These are phyloP conservation scores for Pontederia paniculata DNA, from an alignment of 176 grass and related monocot species.

Conservation along the genomic window DNA sequence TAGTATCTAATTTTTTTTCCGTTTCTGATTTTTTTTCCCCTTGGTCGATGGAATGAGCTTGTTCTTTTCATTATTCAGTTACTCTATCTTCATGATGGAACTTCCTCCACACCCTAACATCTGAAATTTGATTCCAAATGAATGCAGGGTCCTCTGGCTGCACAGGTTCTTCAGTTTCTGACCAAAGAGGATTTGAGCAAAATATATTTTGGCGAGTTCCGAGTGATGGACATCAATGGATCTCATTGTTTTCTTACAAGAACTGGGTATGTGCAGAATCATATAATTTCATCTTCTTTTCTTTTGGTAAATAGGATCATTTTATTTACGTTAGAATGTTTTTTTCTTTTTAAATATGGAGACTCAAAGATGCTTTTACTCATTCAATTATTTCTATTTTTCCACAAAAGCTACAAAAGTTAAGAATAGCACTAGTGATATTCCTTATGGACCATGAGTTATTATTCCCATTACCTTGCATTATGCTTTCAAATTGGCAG, in stretches of 20 bases:
- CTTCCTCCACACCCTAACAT: background rate
- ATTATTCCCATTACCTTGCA: too few relatives aligned
- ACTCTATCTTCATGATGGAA: background rate
- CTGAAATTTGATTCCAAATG: background rate
- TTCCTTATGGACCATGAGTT: too few relatives aligned
- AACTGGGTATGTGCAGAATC: conserved; percentile 51
- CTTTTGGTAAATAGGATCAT: background rate
- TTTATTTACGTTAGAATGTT: too few relatives aligned
- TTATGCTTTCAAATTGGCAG: too few relatives aligned
- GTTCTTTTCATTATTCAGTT: background rate
- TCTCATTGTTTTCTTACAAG: conserved; percentile 75
- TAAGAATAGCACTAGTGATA: too few relatives aligned
- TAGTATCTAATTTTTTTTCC: too few relatives aligned
- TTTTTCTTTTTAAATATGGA: too few relatives aligned
- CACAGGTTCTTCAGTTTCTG: conserved; percentile 64
- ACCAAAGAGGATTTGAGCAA: conserved; percentile 92
- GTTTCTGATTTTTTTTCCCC: too few relatives aligned
- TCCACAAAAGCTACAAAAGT: too few relatives aligned
- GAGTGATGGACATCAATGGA: conserved; percentile 22
- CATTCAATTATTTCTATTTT: too few relatives aligned
- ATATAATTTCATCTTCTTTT: background rate
- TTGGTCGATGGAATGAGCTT: too few relatives aligned
- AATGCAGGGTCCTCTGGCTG: conserved; percentile 76
- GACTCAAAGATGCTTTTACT: too few relatives aligned
- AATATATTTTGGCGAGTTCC: conserved; percentile 26